Conservation (phyloP, 805 yeast species). For the Starmerella apis region DNA sequence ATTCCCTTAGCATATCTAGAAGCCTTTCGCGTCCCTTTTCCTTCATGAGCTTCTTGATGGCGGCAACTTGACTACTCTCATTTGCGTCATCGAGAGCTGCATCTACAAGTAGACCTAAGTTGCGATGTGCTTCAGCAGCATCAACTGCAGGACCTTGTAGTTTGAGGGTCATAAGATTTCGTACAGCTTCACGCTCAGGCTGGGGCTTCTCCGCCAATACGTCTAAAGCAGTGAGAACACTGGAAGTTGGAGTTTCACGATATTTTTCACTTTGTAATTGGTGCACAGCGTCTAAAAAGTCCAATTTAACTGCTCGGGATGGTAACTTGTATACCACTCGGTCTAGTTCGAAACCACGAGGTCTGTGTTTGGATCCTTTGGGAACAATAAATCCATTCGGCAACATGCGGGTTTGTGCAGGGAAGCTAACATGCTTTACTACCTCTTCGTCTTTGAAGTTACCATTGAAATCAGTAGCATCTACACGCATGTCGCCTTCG, state of each 20-base stretch:
- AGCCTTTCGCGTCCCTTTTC: conserved; percentile 61
- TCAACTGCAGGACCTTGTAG: conserved; percentile 31
- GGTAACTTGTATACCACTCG: conserved; percentile 54
- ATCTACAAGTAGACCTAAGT: conserved; percentile 27
- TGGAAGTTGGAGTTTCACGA: conserved; percentile 30
- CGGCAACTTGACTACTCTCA: conserved; percentile 35
- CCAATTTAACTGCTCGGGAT: conserved; percentile 56
- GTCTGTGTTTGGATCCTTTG: conserved; percentile 5
- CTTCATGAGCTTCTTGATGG: conserved; percentile 52
- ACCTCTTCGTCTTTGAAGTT: conserved; percentile 25
- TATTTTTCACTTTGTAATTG: conserved; percentile 29
- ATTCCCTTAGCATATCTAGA: conserved; percentile 41
- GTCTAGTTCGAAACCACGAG: conserved; percentile 29
- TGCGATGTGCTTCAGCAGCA: conserved; percentile 27
- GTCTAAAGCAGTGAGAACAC: conserved; percentile 34
- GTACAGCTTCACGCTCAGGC: conserved; percentile 28
- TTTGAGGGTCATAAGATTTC: conserved; percentile 33
- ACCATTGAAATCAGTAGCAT: conserved; percentile 32
- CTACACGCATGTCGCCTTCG: conserved; percentile 33
- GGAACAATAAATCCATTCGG: conserved; percentile 10
- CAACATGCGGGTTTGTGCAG: conserved; percentile 7
- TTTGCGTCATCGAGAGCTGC: conserved; percentile 36
- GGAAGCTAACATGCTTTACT: conserved; percentile 3
- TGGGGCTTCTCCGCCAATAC: conserved; percentile 26
- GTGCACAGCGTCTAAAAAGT: conserved; percentile 51